Conservation (phyloP, 2,329 filamentous ascomycete species). For the Aspergillus piperis region DNA sequence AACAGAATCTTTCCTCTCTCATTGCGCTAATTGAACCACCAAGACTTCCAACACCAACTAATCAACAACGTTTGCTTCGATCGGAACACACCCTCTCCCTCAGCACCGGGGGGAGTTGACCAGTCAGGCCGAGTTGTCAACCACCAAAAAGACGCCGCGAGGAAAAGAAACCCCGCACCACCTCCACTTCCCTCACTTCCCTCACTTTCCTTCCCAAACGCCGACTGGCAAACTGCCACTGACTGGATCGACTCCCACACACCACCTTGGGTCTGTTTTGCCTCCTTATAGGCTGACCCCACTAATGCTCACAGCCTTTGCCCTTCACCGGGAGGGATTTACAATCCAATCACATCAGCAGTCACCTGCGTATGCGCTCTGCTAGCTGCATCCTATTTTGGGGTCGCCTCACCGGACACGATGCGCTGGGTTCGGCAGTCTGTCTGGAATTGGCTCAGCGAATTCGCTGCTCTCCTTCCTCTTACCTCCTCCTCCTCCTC, state of each 20-base stretch:
- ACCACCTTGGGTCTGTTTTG: constrained; percentile 4
- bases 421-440: constrained; percentile 20
- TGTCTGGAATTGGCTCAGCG: constrained; percentile 19
- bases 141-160: background rate
- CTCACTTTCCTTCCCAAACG: background rate
- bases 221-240: constrained; percentile 9
- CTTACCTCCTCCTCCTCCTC: constrained; percentile 3
- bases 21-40: background rate
- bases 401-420: constrained; percentile 22
- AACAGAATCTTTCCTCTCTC: background rate
- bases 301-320: constrained; percentile 7
- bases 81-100: background rate
- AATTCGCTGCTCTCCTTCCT: constrained; percentile 5
- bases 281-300: constrained; percentile 11
- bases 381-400: constrained; percentile 9
- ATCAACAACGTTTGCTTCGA: background rate
- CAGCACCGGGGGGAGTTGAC: background rate
- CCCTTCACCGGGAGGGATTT: constrained; percentile 15
- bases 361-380: background rate
- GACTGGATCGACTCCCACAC: constrained; percentile 12
- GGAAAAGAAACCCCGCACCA: constrained; percentile 23
- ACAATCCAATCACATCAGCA: constrained; percentile 17
- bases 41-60: background rate
- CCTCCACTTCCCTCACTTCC: constrained; percentile 1
- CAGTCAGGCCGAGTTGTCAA: background rate